These are phyloP conservation scores for Solanum acaule DNA, from an alignment of 257 asterid genomes.

Conservation along the genomic window DNA sequence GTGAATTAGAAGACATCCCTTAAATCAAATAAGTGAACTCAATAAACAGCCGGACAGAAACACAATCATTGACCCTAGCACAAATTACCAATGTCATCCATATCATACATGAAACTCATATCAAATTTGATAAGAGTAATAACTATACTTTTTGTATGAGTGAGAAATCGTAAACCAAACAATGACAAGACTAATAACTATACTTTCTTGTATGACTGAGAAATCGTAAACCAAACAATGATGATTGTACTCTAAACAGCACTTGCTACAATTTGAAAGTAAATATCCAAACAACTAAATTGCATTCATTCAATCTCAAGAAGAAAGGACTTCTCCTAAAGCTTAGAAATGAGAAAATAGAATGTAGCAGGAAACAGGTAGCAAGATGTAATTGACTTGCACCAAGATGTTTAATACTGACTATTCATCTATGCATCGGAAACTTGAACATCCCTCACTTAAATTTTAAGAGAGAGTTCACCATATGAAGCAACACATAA, in stretches of 20 bases:
- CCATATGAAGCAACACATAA: constrained; percentile 1
- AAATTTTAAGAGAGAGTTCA: neutral
- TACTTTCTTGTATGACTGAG: neutral
- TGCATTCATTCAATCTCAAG: neutral
- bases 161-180: no score
- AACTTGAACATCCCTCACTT: neutral
- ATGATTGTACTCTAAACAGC: neutral
- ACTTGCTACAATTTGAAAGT: neutral
- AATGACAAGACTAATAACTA: no score
- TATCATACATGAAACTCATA: neutral
- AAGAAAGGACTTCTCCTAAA: neutral
- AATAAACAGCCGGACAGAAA: neutral
- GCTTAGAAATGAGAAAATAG: neutral
- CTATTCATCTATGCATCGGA: neutral
- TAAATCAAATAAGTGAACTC: neutral
- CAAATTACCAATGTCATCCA: neutral
- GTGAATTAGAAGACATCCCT: neutral
- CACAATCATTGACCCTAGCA: neutral
- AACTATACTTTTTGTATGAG: neutral
- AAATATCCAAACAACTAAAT: neutral
- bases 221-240: neutral
- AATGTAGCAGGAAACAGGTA: neutral
- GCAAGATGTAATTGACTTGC: neutral
- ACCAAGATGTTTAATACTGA: neutral
- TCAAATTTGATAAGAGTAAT: neutral